Evolutionary conservation across 768 basidiomycete genomes (phyloP).

Genomic region (Mycena crocata): DNA sequence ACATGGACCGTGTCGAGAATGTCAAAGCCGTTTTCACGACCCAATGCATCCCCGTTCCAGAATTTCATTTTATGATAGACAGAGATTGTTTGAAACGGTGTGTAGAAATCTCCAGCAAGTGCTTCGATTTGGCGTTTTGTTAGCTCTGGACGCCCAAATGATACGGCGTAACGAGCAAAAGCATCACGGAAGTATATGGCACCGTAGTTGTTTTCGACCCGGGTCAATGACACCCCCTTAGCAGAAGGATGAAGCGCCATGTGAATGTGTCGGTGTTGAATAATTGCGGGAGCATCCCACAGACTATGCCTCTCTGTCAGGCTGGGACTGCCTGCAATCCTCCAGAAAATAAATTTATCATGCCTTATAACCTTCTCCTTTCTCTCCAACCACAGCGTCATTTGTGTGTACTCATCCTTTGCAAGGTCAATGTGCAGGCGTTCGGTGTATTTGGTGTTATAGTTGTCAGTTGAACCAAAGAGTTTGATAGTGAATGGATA

Average conservation of each 20-base stretch:
- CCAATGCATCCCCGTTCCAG: no score
- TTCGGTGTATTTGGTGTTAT: slow-evolving; percentile 49
- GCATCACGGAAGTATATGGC: slow-evolving; percentile 19
- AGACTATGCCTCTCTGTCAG: neutral
- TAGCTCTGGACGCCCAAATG: slow-evolving; percentile 2
- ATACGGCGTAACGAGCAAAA: slow-evolving; percentile 12
- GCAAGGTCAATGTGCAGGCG: slow-evolving; percentile 34
- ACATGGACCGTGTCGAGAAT: no score
- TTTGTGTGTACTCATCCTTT: slow-evolving; percentile 50
- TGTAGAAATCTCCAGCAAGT: no score
- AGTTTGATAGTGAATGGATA: slow-evolving; percentile 41
- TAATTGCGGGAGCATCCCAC: neutral
- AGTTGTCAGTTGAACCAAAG: slow-evolving; percentile 45
- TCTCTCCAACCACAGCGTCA: slow-evolving; percentile 52
- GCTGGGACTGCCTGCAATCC: neutral
- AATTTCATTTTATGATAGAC: no score
- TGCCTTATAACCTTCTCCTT: slow-evolving; percentile 52
- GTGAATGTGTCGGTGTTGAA: slow-evolving; percentile 15
- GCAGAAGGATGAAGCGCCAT: slow-evolving; percentile 24
- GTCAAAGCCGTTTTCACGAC: no score
- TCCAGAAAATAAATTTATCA: no score
- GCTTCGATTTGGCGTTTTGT: slow-evolving; percentile 5
- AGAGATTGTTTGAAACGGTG: no score
- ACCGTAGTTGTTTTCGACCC: slow-evolving; percentile 11
- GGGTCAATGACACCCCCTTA: slow-evolving; percentile 7